Conservation (phyloP, 2,329 filamentous ascomycete genomes). For the Fusarium sororula region DNA sequence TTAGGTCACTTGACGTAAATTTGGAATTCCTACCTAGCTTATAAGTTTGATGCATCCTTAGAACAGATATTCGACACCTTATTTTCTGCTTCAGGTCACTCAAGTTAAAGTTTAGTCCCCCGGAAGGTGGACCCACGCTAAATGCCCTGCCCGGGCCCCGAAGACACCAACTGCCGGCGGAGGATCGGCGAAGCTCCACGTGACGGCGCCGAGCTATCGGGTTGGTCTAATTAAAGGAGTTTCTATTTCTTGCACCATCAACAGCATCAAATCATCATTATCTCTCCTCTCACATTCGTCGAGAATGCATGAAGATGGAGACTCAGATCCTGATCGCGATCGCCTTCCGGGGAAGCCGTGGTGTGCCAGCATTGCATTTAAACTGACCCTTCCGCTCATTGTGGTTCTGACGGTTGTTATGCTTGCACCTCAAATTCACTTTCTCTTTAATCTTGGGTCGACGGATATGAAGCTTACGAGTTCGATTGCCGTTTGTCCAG, state of each 20-base stretch:
- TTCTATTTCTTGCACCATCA: neutral
- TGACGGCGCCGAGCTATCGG: constrained; percentile 19
- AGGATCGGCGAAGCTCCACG: constrained; percentile 23
- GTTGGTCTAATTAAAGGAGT: constrained; percentile 8
- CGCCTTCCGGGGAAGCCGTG: neutral
- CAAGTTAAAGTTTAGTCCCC: neutral
- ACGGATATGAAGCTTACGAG: constrained; percentile 31
- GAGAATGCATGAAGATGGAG: constrained; percentile 23
- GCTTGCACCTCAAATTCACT: constrained; percentile 19
- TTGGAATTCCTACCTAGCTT: neutral
- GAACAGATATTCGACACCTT: neutral
- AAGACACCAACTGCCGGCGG: constrained; percentile 7
- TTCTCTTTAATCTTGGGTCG: constrained; percentile 3
- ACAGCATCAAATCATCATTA: neutral
- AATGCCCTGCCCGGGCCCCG: neutral
- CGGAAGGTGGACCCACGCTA: constrained; percentile 4
- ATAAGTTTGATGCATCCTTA: neutral
- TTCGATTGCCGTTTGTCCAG: constrained; percentile 29
- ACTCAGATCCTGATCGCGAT: neutral
- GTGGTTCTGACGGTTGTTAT: constrained; percentile 28
- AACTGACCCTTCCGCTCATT: constrained; percentile 27
- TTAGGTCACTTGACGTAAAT: neutral
- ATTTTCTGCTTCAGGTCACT: neutral
- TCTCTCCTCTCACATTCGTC: neutral
- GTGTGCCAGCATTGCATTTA: constrained; percentile 25